Evolutionary conservation across 345 rosid genomes (phyloP), one percentile per base, ranked within the genome.

Genomic region (Gossypium rotundifolium): DNA sequence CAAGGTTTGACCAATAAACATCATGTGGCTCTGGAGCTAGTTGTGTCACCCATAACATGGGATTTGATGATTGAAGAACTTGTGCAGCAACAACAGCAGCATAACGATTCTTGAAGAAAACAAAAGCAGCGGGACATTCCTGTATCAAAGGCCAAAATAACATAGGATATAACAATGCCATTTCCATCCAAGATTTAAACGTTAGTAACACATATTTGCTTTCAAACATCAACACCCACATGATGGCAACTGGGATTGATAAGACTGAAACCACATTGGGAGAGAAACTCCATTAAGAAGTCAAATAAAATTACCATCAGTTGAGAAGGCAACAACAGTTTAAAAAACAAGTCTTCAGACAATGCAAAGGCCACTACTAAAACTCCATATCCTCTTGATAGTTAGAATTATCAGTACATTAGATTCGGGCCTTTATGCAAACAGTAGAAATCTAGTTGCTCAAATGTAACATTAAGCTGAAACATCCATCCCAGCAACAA

Each of bases 101-200:
- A 80, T 84, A 91, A 58, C 98, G 97, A 72, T 90, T 90, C 86
- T 85, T 91, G 82, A 93, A 93, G 76, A 89, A 93, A 75, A 95
- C 99, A 85, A 95, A 95, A 64, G 97, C 99, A 17, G 88, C 90
- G 11, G 97, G 81, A 80, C 88, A 80, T 82, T 95, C 99, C 99
- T 95, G 92, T 48, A 80, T 29, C 45, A 65, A 57, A 61, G 58
- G 61, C 25, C 61, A 72, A 72, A 71, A 55, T 2, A 20, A 7
- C 44, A 72, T 65, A 51, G 17, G 17, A 53, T 53, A 81, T 25
- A 42, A 20, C 6, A 46, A 23, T 52, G 40, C 25, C 64, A 45
- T 61, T 70, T 40, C 48, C 61, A 68, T 18, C 65, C 2, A 57
- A 61, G 18, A 23, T 22, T 68, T 20, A 17, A 73, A 73, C 59